These are phyloP conservation scores for Penicillium macrosclerotiorum DNA, from an alignment of 495 filamentous ascomycete species.

Conservation along the genomic window DNA sequence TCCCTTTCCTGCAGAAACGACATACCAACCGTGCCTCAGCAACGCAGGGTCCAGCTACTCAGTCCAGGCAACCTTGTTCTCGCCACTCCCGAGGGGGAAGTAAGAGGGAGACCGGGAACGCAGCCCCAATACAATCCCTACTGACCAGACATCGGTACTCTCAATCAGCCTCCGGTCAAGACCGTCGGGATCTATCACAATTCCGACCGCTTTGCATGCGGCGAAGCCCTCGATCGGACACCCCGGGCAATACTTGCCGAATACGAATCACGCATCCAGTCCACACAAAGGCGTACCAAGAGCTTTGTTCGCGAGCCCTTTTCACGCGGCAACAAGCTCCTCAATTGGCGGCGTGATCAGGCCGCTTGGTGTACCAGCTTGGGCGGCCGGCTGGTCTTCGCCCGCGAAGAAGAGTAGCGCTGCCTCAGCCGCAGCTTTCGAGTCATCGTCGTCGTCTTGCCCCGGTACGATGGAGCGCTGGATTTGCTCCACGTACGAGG, in stretches of 20 bases:
- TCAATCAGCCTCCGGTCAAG: too few relatives aligned
- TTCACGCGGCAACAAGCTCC: background rate
- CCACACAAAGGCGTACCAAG: too few relatives aligned
- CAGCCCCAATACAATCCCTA: background rate
- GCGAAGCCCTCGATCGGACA: too few relatives aligned
- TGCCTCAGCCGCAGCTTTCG: slow-evolving; percentile 37
- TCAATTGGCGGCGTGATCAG: slow-evolving; percentile 27
- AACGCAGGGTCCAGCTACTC: slow-evolving; percentile 4
- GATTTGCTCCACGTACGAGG: slow-evolving; percentile 24
- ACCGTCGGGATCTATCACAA: too few relatives aligned
- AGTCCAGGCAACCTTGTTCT: slow-evolving; percentile 12
- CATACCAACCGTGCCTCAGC: slow-evolving; percentile 19
- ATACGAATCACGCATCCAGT: too few relatives aligned
- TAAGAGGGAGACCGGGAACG: background rate
- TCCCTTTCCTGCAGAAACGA: slow-evolving; percentile 1
- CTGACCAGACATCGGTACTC: too few relatives aligned
- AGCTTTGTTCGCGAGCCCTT: background rate
- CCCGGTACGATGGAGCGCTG: slow-evolving; percentile 17
- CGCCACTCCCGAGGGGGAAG: slow-evolving; percentile 26
- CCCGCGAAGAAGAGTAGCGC: slow-evolving; percentile 36
- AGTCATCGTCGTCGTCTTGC: slow-evolving; percentile 33
- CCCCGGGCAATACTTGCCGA: too few relatives aligned
- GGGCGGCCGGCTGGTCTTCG: slow-evolving; percentile 4
- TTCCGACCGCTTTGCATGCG: too few relatives aligned
- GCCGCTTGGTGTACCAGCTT: slow-evolving; percentile 8